Evolutionary conservation across 1,139 yeast species (phyloP).

Genomic region (Nakaseomyces delphensis): DNA sequence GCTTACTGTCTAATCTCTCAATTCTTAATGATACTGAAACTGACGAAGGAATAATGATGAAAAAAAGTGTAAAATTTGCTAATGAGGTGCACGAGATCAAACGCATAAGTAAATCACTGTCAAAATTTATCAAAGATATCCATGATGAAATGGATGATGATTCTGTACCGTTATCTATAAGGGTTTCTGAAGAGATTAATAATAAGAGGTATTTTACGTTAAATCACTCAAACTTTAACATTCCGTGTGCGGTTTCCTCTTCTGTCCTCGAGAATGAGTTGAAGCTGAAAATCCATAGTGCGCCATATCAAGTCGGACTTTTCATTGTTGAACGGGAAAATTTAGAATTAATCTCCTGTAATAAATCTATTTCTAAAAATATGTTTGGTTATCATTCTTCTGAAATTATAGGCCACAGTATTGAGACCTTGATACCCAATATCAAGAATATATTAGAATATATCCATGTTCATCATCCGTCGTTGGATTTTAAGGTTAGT

Average conservation of each 20-base stretch:
- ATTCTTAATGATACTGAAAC: not conserved
- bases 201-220: conserved; percentile 55
- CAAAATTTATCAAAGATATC: conserved; percentile 21
- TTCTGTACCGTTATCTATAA: conserved; percentile 32
- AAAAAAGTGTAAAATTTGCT: conserved; percentile 29
- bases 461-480: conserved; percentile 41
- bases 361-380: conserved; percentile 68
- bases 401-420: conserved; percentile 43
- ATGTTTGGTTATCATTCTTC: conserved; percentile 57
- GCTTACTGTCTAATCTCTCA: not conserved
- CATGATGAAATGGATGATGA: conserved; percentile 24
- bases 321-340: conserved; percentile 42
- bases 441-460: conserved; percentile 47
- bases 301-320: conserved; percentile 84
- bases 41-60: conserved; percentile 14
- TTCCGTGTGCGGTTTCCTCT: conserved; percentile 67
- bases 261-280: conserved; percentile 41
- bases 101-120: conserved; percentile 24
- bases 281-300: conserved; percentile 54
- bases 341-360: conserved; percentile 38
- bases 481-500: conserved; percentile 29
- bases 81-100: conserved; percentile 22
- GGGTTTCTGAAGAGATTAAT: conserved; percentile 42
- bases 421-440: conserved; percentile 56
- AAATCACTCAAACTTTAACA: conserved; percentile 36